These are phyloP conservation scores for Colletotrichum higginsianum DNA, from an alignment of 2,329 filamentous ascomycete species.

Conservation along the genomic window DNA sequence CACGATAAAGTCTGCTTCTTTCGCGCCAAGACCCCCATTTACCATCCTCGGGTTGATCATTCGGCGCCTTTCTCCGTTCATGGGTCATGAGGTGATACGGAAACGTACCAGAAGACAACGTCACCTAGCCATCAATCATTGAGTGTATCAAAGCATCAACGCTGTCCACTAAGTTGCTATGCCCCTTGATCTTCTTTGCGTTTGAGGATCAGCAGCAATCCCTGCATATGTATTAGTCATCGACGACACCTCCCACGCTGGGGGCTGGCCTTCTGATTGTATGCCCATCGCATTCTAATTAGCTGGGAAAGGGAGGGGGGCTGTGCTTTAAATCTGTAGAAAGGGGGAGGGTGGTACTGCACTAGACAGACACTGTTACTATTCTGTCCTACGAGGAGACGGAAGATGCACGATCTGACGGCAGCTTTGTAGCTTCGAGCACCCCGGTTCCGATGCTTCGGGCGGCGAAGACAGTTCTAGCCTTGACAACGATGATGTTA, in stretches of 20 bases:
- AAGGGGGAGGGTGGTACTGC: no score
- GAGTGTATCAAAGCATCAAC: neutral
- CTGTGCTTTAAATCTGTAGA: no score
- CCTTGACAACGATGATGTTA: no score
- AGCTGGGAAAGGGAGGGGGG: neutral
- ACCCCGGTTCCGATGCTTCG: no score
- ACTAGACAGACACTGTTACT: no score
- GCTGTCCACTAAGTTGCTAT: neutral
- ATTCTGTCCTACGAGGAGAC: no score
- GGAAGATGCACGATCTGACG: no score
- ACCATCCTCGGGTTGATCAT: neutral
- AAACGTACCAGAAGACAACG: neutral
- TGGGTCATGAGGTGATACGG: neutral
- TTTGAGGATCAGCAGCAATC: constrained; percentile 8
- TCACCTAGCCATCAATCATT: neutral
- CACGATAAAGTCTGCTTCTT: constrained; percentile 7
- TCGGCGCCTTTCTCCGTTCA: neutral
- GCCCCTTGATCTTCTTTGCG: constrained; percentile 6
- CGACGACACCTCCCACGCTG: neutral
- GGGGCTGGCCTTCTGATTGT: neutral
- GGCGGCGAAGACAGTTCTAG: no score
- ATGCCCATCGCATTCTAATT: neutral
- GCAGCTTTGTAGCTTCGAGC: no score
- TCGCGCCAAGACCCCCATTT: neutral
- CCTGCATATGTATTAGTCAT: constrained; percentile 1